These are phyloP conservation scores for Fusarium nisikadoi DNA, from an alignment of 2,329 filamentous ascomycete genomes.

Conservation along the genomic window DNA sequence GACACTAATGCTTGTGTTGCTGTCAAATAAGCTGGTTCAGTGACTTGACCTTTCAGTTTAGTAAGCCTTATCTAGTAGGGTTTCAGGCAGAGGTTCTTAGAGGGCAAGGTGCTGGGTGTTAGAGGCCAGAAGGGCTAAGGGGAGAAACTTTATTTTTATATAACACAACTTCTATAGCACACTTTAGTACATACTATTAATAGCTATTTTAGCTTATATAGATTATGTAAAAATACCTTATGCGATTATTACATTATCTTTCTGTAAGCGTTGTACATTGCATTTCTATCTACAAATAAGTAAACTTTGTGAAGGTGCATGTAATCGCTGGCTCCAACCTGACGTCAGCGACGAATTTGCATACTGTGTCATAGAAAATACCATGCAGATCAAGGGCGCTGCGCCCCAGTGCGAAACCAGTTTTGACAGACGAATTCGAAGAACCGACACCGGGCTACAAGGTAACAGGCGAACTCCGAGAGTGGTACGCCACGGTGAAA, in stretches of 20 bases:
- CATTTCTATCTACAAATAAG: neutral
- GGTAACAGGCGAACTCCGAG: neutral
- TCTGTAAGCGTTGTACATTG: neutral
- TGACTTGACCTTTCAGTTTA: no score
- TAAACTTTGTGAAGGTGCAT: neutral
- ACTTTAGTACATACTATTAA: no score
- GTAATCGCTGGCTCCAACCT: neutral
- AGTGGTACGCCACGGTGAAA: neutral
- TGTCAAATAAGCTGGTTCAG: no score
- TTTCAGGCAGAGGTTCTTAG: no score
- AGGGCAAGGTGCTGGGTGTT: no score
- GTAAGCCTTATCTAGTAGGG: no score
- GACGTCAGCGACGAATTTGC: neutral
- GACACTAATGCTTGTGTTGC: no score
- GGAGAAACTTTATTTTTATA: no score
- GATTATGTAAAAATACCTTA: no score
- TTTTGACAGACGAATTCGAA: neutral
- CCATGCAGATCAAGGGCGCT: neutral
- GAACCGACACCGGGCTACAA: neutral
- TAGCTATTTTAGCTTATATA: no score
- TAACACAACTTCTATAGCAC: no score
- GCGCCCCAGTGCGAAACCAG: neutral
- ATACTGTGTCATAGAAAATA: neutral
- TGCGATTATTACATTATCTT: neutral
- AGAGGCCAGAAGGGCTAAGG: no score